Evolutionary conservation across 2,329 filamentous ascomycete genomes (phyloP), one percentile per base, ranked within the genome.

Genomic region (Neofusicoccum cordaticola): DNA sequence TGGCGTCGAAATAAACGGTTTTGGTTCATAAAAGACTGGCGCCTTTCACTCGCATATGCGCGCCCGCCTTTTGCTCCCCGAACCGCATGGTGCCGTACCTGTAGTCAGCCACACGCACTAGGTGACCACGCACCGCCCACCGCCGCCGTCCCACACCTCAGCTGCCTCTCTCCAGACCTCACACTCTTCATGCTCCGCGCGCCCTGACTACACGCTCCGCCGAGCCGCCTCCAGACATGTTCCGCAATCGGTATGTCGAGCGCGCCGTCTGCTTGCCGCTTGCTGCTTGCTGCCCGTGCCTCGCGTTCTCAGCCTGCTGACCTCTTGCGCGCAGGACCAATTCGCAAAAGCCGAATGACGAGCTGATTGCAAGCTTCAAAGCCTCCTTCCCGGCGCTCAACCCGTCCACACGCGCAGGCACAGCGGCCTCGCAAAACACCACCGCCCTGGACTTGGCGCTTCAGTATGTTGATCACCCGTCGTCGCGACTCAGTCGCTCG

Each of bases 301-400:
- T 44, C 48, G 61, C 47, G 52, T 37, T 51, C 51, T 52, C 64
- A 58, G 41, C 44, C 65, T 58, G 53, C 64, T 50, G 62, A 47
- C 56, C 19, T 11, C 31, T 50, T 64, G 63, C 66, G 57, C 62
- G 52, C 70, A 91, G 89, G 80, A 91, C 86, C 73, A 92, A 86
- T 77, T 88, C 90, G 64, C 91, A 93, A 78, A 96, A 96, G 82
- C 93, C 93, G 64, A 88, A 87, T 76, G 90, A 93, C 74, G 91
- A 93, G 72, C 85, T 97, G 74, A 88, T 95, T 76, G 88, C 88
- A 78, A 88, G 87, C 76, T 97, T 97, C 80, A 91, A 91, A 77
- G 87, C 91, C 72, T 88, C 87, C 70, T 97, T 96, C 73, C 90
- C 92, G 52, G 87, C 93, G 71, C 82, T 96, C 56, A 69, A 71